Conservation (phyloP, 2,329 filamentous ascomycete genomes). For the Clonostachys sp. region DNA sequence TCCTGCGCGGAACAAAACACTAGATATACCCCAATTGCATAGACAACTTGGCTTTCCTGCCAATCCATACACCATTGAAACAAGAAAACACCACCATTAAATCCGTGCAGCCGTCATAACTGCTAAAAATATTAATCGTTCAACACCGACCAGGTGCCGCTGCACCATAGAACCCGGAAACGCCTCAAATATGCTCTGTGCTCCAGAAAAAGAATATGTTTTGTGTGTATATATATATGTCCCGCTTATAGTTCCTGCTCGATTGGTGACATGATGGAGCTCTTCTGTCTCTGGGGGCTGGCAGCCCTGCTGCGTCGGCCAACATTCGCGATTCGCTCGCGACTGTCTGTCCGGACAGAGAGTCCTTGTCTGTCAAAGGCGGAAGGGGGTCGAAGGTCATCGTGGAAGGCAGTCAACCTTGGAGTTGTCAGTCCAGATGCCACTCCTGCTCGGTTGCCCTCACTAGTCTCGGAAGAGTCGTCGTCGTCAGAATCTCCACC, state of each 20-base stretch:
- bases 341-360: conserved; percentile 77
- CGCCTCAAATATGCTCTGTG: background rate
- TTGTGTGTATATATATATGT: background rate
- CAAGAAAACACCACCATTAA: too few species aligned
- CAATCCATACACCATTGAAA: too few species aligned
- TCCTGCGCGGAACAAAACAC: too few species aligned
- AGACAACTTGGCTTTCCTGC: too few species aligned
- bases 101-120: too few species aligned
- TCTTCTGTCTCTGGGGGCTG: conserved; percentile 56
- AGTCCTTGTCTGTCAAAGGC: conserved; percentile 66
- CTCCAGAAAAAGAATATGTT: background rate
- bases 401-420: conserved; percentile 47
- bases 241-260: conserved; percentile 27
- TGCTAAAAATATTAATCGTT: too few species aligned
- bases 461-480: conserved; percentile 58
- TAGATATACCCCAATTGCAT: too few species aligned
- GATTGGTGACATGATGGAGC: conserved; percentile 47
- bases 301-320: conserved; percentile 52
- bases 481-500: conserved; percentile 61
- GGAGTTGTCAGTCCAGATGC: conserved; percentile 67
- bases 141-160: background rate
- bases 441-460: conserved; percentile 49
- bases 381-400: conserved; percentile 33
- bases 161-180: background rate
- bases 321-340: conserved; percentile 64